A percentile compares a stretch with the other conserved stretches of the same genome.
These are phyloP conservation scores for Yamadazyma pseudoaaseri DNA, from an alignment of 1,139 yeast genomes.

Conservation along the genomic window DNA sequence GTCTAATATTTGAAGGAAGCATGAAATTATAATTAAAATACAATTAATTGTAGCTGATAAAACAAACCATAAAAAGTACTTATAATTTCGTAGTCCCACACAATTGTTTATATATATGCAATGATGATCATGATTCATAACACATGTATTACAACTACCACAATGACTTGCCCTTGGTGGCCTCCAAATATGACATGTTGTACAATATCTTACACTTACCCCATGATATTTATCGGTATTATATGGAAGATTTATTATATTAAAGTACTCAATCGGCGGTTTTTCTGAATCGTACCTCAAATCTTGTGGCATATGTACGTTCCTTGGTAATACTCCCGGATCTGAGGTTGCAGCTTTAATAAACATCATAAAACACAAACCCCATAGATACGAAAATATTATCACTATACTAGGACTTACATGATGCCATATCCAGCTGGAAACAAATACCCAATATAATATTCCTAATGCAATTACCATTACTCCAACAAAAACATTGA, in stretches of 20 bases:
- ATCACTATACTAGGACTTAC: slow-evolving; percentile 60
- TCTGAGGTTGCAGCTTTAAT: slow-evolving; percentile 59
- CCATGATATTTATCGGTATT: slow-evolving; percentile 18
- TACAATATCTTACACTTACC: slow-evolving; percentile 46
- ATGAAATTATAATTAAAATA: slow-evolving; percentile 21
- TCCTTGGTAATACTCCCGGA: slow-evolving; percentile 73
- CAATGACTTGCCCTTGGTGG: slow-evolving; percentile 48
- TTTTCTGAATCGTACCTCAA: not conserved
- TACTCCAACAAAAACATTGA: slow-evolving; percentile 31
- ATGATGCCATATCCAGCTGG: slow-evolving; percentile 57
- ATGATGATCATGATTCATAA: slow-evolving; percentile 45
- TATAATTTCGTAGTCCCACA: slow-evolving; percentile 35
- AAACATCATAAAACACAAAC: slow-evolving; percentile 45
- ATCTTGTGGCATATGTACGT: slow-evolving; percentile 51
- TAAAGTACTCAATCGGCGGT: slow-evolving; percentile 63
- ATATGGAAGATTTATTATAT: slow-evolving; percentile 55
- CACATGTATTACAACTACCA: slow-evolving; percentile 42
- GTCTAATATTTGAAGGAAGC: slow-evolving; percentile 30
- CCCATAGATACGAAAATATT: slow-evolving; percentile 59
- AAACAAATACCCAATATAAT: slow-evolving; percentile 42
- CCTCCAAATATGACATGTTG: slow-evolving; percentile 49
- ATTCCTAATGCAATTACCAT: slow-evolving; percentile 48
- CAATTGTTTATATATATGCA: slow-evolving; percentile 41
- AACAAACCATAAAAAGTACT: slow-evolving; percentile 42
- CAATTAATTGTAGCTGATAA: slow-evolving; percentile 22